A percentile compares a stretch with the other conserved stretches of the same genome.
phyloP scores from a whole-genome alignment of 1,139 yeast genomes.

The Suhomyces coccinellae region DNA sequence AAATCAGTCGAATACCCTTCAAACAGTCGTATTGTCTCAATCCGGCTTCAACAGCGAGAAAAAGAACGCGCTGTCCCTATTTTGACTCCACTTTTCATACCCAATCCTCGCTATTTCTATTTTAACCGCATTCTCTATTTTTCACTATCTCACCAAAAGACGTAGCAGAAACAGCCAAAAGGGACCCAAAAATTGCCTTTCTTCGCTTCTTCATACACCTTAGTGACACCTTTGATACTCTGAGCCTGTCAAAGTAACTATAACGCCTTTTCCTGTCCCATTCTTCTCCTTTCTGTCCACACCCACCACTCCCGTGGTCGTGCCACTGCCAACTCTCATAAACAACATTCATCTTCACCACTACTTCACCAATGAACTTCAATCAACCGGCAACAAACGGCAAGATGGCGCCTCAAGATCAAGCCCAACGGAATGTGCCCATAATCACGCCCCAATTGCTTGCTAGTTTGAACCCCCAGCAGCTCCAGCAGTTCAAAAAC shows the following conservation, averaged over 20 bases:
- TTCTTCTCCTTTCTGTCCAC: not conserved
- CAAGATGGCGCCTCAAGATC: constrained; percentile 10
- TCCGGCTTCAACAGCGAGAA: no score
- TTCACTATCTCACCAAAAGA: not conserved
- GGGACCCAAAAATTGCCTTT: not conserved
- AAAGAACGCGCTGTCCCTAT: no score
- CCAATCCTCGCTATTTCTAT: not conserved
- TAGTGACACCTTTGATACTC: not conserved
- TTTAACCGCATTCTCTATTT: not conserved
- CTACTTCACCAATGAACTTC: constrained; percentile 9
- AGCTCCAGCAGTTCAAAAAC: constrained; percentile 48
- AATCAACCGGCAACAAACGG: constrained; percentile 12
- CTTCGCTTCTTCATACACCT: no score
- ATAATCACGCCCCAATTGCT: constrained; percentile 43
- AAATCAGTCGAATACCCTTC: no score
- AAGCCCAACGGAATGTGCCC: constrained; percentile 19
- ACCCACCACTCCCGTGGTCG: not conserved
- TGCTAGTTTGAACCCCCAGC: constrained; percentile 46
- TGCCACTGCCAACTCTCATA: constrained; percentile 1
- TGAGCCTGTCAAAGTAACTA: not conserved
- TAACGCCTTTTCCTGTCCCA: not conserved
- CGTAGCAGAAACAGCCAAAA: not conserved
- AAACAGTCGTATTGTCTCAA: no score
- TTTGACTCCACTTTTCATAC: not conserved
- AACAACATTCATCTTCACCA: constrained; percentile 1